Percentiles rank a stretch among this genome's conserved stretches.
Conservation (phyloP, 139 green algal species). For the Yamagishiella unicocca region DNA sequence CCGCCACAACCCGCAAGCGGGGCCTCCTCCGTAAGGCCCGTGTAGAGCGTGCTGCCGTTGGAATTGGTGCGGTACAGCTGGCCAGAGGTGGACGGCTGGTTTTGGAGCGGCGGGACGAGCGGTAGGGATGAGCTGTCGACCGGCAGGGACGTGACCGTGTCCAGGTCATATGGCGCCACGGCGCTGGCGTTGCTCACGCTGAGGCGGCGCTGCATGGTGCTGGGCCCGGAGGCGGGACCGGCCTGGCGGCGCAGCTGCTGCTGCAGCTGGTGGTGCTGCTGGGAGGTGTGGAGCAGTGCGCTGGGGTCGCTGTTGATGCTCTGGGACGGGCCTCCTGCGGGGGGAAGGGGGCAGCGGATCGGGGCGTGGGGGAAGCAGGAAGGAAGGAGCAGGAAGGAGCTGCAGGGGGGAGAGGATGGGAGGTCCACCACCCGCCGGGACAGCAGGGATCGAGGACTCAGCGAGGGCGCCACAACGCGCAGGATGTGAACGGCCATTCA, state of each 20-base stretch:
- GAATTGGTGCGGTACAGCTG: slow-evolving; percentile 6
- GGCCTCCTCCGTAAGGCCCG: slow-evolving; percentile 1
- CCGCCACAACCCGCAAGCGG: not conserved
- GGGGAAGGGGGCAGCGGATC: not conserved
- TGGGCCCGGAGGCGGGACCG: not conserved
- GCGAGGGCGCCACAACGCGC: no score
- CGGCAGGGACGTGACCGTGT: not conserved
- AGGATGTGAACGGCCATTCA: no score
- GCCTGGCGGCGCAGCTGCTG: not conserved
- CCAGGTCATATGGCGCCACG: slow-evolving; percentile 7
- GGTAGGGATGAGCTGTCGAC: not conserved
- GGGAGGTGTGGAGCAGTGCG: not conserved
- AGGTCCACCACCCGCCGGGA: no score
- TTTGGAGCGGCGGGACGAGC: not conserved
- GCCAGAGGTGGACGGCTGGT: not conserved
- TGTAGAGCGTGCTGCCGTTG: not conserved
- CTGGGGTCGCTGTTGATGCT: not conserved
- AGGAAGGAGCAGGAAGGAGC: no score
- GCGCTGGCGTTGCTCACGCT: not conserved
- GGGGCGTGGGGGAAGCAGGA: no score
- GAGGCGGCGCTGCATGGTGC: not conserved
- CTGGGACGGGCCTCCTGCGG: not conserved
- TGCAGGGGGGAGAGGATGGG: no score
- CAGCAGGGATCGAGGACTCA: no score
- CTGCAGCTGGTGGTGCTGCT: not conserved